Conservation (phyloP, 257 asterid genomes). For the Nemophila menziesii region DNA sequence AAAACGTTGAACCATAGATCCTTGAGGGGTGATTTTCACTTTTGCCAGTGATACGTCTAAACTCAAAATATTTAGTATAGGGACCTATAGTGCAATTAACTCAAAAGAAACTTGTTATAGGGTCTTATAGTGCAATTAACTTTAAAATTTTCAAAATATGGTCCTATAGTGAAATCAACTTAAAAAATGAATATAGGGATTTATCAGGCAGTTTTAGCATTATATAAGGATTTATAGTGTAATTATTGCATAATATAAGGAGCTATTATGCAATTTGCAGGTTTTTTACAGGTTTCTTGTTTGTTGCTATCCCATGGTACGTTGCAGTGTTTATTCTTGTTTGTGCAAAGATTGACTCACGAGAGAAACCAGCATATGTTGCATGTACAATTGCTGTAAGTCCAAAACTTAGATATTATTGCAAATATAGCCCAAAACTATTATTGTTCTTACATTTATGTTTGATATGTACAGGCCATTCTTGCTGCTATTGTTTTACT, state of each 20-base stretch:
- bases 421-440: neutral
- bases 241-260: slow-evolving; percentile 6
- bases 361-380: slow-evolving; percentile 83
- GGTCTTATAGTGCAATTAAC: too few relatives aligned
- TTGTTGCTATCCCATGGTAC: slow-evolving; percentile 82
- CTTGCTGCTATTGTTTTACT: slow-evolving; percentile 45
- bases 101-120: too few relatives aligned
- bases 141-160: too few relatives aligned
- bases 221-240: slow-evolving; percentile 2
- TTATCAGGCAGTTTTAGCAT: too few relatives aligned
- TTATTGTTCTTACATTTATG: neutral
- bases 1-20: too few relatives aligned
- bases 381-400: slow-evolving; percentile 72
- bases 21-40: too few relatives aligned
- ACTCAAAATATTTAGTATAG: too few relatives aligned
- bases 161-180: too few relatives aligned
- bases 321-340: slow-evolving; percentile 47
- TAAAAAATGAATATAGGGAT: too few relatives aligned
- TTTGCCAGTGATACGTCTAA: too few relatives aligned
- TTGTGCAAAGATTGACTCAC: slow-evolving; percentile 62
- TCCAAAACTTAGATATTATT: neutral
- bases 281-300: slow-evolving; percentile 77
- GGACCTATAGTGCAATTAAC: too few relatives aligned
- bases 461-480: slow-evolving; percentile 47
- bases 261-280: slow-evolving; percentile 33